Percentiles rank a stretch among this genome's conserved stretches.
These are phyloP conservation scores for Coemansia umbellata DNA, from an alignment of 192 early-diverging fungal genomes.

Conservation along the genomic window DNA sequence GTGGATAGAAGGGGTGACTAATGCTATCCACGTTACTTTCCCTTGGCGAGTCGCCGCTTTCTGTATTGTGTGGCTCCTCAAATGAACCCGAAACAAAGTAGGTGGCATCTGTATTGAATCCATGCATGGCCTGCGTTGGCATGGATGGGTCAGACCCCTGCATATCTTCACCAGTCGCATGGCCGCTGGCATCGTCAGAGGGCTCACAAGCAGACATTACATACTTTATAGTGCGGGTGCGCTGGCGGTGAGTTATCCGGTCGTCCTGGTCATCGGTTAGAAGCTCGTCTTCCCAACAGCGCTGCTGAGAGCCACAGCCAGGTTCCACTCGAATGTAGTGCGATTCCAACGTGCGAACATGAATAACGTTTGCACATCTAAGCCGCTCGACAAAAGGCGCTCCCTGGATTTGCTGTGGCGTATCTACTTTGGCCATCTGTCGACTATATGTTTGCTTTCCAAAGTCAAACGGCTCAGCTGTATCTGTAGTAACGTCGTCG, in stretches of 20 bases:
- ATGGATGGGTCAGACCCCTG: neutral
- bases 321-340: neutral
- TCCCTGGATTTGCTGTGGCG: too few species aligned
- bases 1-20: conserved; percentile 12
- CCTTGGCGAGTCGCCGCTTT: neutral
- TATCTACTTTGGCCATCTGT: too few species aligned
- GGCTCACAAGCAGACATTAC: neutral
- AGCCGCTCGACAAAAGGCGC: too few species aligned
- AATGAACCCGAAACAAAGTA: neutral
- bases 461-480: too few species aligned
- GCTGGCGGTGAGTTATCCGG: too few species aligned
- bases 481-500: too few species aligned
- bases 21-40: neutral
- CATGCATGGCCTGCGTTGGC: neutral
- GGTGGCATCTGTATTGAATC: neutral
- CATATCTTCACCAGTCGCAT: neutral
- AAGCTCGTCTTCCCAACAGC: neutral
- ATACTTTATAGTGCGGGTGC: too few species aligned
- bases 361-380: too few species aligned
- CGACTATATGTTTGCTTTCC: too few species aligned
- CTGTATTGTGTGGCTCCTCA: neutral
- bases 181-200: neutral
- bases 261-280: conserved; percentile 3
- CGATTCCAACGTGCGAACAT: too few species aligned
- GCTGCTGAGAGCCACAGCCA: neutral